A percentile compares a stretch with the other conserved stretches of the same genome.
Evolutionary conservation across 441 rosid genomes (phyloP).

Genomic region (Pelargonium cotyledonis): DNA sequence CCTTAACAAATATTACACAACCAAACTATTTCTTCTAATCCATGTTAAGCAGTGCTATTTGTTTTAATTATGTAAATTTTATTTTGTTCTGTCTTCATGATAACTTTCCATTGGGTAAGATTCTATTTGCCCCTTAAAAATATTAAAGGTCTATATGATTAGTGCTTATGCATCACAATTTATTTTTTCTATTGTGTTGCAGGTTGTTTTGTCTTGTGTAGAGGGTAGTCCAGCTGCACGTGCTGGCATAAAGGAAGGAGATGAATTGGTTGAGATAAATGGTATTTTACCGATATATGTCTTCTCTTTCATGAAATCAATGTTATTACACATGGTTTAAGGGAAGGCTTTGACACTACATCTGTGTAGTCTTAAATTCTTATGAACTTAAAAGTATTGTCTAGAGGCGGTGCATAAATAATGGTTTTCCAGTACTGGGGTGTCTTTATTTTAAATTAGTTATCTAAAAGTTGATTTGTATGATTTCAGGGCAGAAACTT

Average conservation of each 20-base stretch:
- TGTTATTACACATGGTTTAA: neutral
- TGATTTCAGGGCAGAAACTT: slow-evolving; percentile 54
- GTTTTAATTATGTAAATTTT: no score
- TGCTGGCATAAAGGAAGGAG: slow-evolving; percentile 77
- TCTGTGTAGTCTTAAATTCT: neutral
- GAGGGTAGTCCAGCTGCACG: slow-evolving; percentile 87
- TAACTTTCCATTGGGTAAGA: no score
- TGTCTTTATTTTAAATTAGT: neutral
- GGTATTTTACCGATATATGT: slow-evolving; percentile 34
- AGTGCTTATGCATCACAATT: neutral
- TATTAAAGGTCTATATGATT: neutral
- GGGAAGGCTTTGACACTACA: neutral
- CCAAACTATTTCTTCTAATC: no score
- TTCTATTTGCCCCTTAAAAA: neutral
- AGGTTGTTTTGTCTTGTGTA: slow-evolving; percentile 77
- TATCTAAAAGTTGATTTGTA: slow-evolving; percentile 8
- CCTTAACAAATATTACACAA: no score
- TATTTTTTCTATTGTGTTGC: slow-evolving; percentile 17
- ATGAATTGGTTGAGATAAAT: slow-evolving; percentile 82
- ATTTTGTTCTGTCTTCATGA: no score
- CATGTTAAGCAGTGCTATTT: no score
- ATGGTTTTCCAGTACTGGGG: neutral
- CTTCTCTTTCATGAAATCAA: slow-evolving; percentile 7
- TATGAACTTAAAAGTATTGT: neutral
- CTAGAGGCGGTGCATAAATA: neutral